A percentile compares a stretch with the other conserved stretches of the same genome.
Conservation (phyloP, 805 yeast species). For the Barnettozyma pratensis region DNA sequence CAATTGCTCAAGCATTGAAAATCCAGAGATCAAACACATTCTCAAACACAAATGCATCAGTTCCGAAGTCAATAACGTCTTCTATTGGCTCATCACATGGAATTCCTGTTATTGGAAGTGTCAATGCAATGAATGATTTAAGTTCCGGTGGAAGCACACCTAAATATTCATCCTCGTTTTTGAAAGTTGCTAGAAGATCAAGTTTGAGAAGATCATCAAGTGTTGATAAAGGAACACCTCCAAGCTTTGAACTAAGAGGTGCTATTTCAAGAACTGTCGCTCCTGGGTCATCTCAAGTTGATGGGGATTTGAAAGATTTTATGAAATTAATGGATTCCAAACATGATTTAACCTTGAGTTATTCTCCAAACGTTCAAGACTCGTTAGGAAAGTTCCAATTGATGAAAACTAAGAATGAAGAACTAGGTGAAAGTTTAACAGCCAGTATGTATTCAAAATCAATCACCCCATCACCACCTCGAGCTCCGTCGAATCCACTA, state of each 20-base stretch:
- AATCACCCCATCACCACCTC: slow-evolving; percentile 5
- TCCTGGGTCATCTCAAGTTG: slow-evolving; percentile 25
- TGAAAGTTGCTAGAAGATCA: slow-evolving; percentile 55
- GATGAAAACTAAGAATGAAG: slow-evolving; percentile 48
- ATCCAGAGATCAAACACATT: slow-evolving; percentile 34
- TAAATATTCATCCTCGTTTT: slow-evolving; percentile 67
- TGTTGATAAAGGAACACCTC: slow-evolving; percentile 23
- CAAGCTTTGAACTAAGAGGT: slow-evolving; percentile 24
- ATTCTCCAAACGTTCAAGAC: slow-evolving; percentile 33
- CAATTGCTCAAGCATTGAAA: slow-evolving; percentile 35
- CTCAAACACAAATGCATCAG: slow-evolving; percentile 16
- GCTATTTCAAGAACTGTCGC: not conserved
- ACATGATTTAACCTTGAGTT: slow-evolving; percentile 39
- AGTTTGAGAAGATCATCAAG: slow-evolving; percentile 32
- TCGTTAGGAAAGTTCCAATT: slow-evolving; percentile 47
- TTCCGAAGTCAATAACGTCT: slow-evolving; percentile 25
- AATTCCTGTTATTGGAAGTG: slow-evolving; percentile 18
- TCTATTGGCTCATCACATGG: slow-evolving; percentile 20
- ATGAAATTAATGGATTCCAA: slow-evolving; percentile 66
- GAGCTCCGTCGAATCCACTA: not conserved
- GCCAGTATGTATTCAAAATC: slow-evolving; percentile 38
- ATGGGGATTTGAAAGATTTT: slow-evolving; percentile 64
- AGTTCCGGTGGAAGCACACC: slow-evolving; percentile 45
- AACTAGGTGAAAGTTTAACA: slow-evolving; percentile 49
- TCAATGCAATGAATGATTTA: slow-evolving; percentile 20